Evolutionary conservation across 140 eudicot species (phyloP).

Genomic region (Oenanthe javanica): DNA sequence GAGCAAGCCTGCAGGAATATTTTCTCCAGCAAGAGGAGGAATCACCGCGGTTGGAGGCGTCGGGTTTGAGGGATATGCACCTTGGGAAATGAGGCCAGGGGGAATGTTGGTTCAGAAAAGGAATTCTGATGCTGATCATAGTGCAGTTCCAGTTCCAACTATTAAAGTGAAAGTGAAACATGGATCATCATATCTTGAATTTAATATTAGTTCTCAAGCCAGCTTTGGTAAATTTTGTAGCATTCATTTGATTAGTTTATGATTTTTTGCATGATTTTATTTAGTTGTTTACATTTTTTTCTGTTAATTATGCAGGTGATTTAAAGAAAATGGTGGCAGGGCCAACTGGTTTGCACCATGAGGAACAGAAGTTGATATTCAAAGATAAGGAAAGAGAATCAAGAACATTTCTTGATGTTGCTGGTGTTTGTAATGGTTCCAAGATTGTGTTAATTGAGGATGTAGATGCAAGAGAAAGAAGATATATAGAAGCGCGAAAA

Average conservation of each 20-base stretch:
- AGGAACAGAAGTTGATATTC: slow-evolving; percentile 72
- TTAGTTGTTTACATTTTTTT: too few relatives aligned
- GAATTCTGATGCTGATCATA: slow-evolving; percentile 65
- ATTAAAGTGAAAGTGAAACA: slow-evolving; percentile 73
- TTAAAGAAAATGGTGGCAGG: slow-evolving; percentile 76
- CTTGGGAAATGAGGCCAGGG: slow-evolving; percentile 77
- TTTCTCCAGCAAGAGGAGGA: slow-evolving; percentile 26
- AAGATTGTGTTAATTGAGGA: slow-evolving; percentile 62
- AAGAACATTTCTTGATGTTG: slow-evolving; percentile 56
- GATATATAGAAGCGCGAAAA: slow-evolving; percentile 43
- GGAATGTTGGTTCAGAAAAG: slow-evolving; percentile 94
- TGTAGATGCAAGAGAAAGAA: slow-evolving; percentile 45
- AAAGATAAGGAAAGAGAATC: slow-evolving; percentile 90
- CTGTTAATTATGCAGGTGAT: slow-evolving; percentile 64
- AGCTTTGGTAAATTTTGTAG: slow-evolving; percentile 92
- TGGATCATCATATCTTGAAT: slow-evolving; percentile 60
- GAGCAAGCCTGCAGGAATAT: slow-evolving; percentile 34
- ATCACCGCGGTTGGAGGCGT: slow-evolving; percentile 25
- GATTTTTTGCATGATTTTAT: too few relatives aligned
- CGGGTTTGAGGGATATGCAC: slow-evolving; percentile 22
- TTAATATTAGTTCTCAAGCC: slow-evolving; percentile 68
- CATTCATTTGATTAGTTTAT: too few relatives aligned
- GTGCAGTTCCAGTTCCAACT: slow-evolving; percentile 32
- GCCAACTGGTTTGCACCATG: slow-evolving; percentile 54
- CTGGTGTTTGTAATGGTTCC: slow-evolving; percentile 73